phyloP scores from a whole-genome alignment of 2,329 filamentous ascomycete genomes.

The Chaetomium sp. region DNA sequence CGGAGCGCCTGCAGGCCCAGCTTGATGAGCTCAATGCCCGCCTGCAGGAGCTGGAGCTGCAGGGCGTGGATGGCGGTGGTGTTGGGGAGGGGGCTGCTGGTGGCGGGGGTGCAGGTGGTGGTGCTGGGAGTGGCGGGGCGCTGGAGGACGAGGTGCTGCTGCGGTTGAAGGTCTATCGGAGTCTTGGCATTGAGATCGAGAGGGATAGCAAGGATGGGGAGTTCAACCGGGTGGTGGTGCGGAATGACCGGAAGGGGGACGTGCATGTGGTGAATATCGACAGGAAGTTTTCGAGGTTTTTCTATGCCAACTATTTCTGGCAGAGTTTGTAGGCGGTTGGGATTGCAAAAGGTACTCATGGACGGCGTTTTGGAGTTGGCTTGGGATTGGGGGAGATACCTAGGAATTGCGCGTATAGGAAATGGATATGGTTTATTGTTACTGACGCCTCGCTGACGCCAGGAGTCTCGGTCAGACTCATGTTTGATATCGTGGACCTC shows the following conservation, averaged over 20 bases:
- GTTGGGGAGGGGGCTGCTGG: slow-evolving; percentile 29
- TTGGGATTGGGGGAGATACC: background rate
- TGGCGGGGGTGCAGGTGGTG: slow-evolving; percentile 27
- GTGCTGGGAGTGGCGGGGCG: slow-evolving; percentile 22
- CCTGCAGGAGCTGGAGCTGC: slow-evolving; percentile 79
- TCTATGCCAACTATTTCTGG: slow-evolving; percentile 97
- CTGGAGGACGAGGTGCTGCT: slow-evolving; percentile 68
- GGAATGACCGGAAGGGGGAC: slow-evolving; percentile 84
- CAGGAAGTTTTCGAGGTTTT: slow-evolving; percentile 85
- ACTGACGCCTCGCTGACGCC: background rate
- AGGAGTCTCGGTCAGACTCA: background rate
- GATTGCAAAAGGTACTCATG: background rate
- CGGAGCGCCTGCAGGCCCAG: slow-evolving; percentile 84
- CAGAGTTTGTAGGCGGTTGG: slow-evolving; percentile 64
- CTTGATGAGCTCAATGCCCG: slow-evolving; percentile 72
- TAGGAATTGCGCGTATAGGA: background rate
- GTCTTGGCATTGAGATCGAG: slow-evolving; percentile 87
- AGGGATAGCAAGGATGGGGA: slow-evolving; percentile 71
- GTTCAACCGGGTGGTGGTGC: slow-evolving; percentile 81
- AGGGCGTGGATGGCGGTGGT: slow-evolving; percentile 75
- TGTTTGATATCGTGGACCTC: background rate
- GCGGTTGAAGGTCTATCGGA: slow-evolving; percentile 87
- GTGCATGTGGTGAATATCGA: slow-evolving; percentile 95
- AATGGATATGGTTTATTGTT: background rate
- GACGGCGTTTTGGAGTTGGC: background rate